Percentiles rank a stretch among this genome's conserved stretches.
Conservation (phyloP, 352 stramenopile genomes). For the Halophytophthora batemanensis region DNA sequence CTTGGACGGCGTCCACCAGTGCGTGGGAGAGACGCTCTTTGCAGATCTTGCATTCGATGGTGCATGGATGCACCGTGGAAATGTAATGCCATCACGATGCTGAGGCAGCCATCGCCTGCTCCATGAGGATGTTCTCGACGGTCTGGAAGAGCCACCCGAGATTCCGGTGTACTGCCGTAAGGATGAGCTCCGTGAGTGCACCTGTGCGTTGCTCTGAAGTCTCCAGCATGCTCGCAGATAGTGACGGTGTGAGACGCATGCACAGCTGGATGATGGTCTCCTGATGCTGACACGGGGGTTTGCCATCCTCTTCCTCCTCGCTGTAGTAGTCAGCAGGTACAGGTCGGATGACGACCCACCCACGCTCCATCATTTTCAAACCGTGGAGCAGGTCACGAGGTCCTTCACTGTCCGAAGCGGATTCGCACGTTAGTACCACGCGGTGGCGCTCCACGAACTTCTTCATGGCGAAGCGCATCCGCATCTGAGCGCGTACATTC, state of each 20-base stretch:
- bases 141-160: conserved; percentile 43
- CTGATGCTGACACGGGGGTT: conserved; percentile 7
- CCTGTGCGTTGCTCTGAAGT: conserved; percentile 22
- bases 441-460: conserved; percentile 22
- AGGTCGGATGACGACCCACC: conserved; percentile 35
- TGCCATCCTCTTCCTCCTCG: not conserved
- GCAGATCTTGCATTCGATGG: no score
- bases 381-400: conserved; percentile 30
- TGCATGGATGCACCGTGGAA: no score
- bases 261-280: conserved; percentile 50
- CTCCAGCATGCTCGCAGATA: conserved; percentile 19
- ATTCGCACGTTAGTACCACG: conserved; percentile 26
- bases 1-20: conserved; percentile 25
- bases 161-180: conserved; percentile 43
- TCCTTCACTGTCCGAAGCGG: conserved; percentile 30
- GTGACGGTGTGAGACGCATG: conserved; percentile 44
- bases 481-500: conserved; percentile 24
- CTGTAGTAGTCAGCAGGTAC: conserved; percentile 13
- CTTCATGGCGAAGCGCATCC: conserved; percentile 40
- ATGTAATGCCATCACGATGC: no score
- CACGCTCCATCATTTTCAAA: conserved; percentile 39
- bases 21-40: conserved; percentile 21
- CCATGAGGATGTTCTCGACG: conserved; percentile 57
- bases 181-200: conserved; percentile 44
- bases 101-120: conserved; percentile 17